Evolutionary conservation across 2,329 filamentous ascomycete genomes (phyloP).

Genomic region (Drechslerella stenobrocha): DNA sequence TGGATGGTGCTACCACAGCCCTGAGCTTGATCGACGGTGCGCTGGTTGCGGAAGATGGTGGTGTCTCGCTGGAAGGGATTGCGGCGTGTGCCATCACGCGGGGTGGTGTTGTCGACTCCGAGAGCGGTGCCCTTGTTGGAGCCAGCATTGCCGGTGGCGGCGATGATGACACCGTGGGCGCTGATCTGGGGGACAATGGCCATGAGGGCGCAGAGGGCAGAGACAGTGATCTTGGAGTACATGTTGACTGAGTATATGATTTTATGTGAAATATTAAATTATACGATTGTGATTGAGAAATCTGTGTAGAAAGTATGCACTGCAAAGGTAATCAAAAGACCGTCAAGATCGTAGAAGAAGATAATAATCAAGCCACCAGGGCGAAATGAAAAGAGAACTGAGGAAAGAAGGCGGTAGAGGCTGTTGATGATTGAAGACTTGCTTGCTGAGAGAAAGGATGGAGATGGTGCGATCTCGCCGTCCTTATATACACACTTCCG

Average conservation of each 20-base stretch:
- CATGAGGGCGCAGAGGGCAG: constrained; percentile 59
- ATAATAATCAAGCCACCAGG: constrained; percentile 44
- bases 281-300: too few species aligned
- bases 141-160: constrained; percentile 63
- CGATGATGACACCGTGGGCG: constrained; percentile 66
- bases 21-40: constrained; percentile 54
- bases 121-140: constrained; percentile 59
- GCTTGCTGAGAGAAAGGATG: constrained; percentile 36
- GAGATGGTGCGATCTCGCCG: constrained; percentile 1
- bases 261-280: too few species aligned
- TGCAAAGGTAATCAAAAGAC: constrained; percentile 31
- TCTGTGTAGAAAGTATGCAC: constrained; percentile 22
- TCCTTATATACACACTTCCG: not conserved
- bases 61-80: constrained; percentile 67
- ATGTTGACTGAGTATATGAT: constrained; percentile 54
- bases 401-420: constrained; percentile 37
- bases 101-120: constrained; percentile 62
- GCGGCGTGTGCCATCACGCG: constrained; percentile 65
- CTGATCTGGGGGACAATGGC: constrained; percentile 63
- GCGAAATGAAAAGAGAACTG: constrained; percentile 27
- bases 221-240: constrained; percentile 56
- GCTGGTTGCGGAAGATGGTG: constrained; percentile 61
- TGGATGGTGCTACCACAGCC: constrained; percentile 65
- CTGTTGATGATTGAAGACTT: constrained; percentile 34
- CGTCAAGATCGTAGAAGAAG: constrained; percentile 45